Base-by-base conservation (phyloP, 2,329 filamentous ascomycete species). In the Xylaria arbuscula region DNA sequence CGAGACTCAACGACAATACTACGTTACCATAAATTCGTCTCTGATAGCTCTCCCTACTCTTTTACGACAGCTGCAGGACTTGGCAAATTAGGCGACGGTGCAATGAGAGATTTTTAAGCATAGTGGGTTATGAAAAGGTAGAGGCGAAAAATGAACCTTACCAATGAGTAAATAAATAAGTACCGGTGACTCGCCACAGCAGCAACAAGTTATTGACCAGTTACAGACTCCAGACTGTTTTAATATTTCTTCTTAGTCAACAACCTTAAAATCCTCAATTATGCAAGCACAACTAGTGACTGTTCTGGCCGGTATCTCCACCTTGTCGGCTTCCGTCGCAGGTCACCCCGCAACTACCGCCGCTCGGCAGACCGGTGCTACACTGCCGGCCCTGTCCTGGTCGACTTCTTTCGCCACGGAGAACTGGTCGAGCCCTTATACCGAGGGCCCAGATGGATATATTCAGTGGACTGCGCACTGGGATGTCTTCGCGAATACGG, bases 361-460 rank as follows among this genome's bases (percentile, higher is more conserved):
- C 5, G 32, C 62, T 53, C 62, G 62, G 36, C 53, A 58, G 24
- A 36, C 54, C 32, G 9, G 54, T 17, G 32, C 4, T 17, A 40
- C 19, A n/a, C 9, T 38, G 45, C 15, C 42, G 34, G 62, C 11
- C 34, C 54, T 64, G n/a, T 64, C 54, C 38, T n/a, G n/a, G n/a
- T n/a, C n/a, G n/a, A n/a, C n/a, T n/a, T n/a, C n/a, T n/a, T n/a
- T n/a, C n/a, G n/a, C n/a, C n/a, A n/a, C n/a, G n/a, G n/a, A n/a
- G n/a, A n/a, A n/a, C n/a, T 65, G 62, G 62, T 8, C 3, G 9
- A 65, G 17, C 17, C 47, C 62, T 15, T 65, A 65, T 40, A 6
- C 2, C 7, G 9, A 2, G 38, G 55, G 62, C 1, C 47, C 55
- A 24, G n/a, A 65, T 19, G 62, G 62, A 1, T 65, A 54, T 38